Evolutionary conservation across 179 eudicot genomes (phyloP), one percentile per base, ranked within the genome.

Genomic region (Beta lomatogona): DNA sequence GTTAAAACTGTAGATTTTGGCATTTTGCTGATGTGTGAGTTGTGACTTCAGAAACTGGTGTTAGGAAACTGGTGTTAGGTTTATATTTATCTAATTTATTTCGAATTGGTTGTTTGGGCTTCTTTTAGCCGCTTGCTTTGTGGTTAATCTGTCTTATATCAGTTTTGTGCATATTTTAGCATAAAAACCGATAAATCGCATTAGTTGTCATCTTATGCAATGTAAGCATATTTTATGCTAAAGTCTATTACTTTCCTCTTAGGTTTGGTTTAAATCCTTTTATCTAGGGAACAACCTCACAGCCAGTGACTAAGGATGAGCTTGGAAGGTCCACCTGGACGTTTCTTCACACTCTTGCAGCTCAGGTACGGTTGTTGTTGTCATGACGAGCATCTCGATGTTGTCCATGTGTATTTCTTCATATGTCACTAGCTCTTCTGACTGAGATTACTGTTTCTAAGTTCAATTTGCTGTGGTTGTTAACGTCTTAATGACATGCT

Each of bases 261-360:
- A 79, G 70, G 60, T 72, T 76, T 58, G 19, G 63, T 8, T 75
- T 65, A 46, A 75, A 31, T 55, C 59, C 73, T 75, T 81, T 75
- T 57, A 18, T 82, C 57, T 82, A 95, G 98, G 92, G 85, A 57
- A 89, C 87, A 77, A 63, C 85, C 61, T 83, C 92, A 25, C 68
- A 81, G 45, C 95, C 97, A 77, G 94, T 88, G 74, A 88, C 94
- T 12, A 95, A 86, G 86, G 97, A 93, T 86, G 93, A 86, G 48
- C 97, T 95, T 85, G 98, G 98, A 84, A 92, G 94, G 82, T 93
- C 97, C 63, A 95, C 98, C 12, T 95, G 97, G 98, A 95, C 95
- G 50, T 95, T 93, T 83, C 92, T 93, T 67, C 98, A 95, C 85
- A 92, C 97, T 83, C 97, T 95, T 85, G 98, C 89, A 45, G 97